Evolutionary conservation across 768 basidiomycete species (phyloP).

Genomic region (Dacryopinax spathularia): DNA sequence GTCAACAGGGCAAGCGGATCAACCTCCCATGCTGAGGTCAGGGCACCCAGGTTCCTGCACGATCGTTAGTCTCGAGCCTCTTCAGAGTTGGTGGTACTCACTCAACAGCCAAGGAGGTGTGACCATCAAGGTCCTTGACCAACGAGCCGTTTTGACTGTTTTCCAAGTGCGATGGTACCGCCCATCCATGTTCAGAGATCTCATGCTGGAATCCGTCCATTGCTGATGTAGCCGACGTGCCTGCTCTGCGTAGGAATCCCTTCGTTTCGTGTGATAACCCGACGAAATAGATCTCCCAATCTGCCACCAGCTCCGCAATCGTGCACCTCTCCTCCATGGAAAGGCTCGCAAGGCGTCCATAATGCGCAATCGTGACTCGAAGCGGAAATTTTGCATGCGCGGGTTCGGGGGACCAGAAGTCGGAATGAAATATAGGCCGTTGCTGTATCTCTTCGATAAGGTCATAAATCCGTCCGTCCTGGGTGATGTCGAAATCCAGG

Average conservation of each 20-base stretch:
- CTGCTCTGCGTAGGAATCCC: not conserved
- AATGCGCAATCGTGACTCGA: conserved; percentile 44
- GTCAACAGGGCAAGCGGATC: not conserved
- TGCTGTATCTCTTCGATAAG: conserved; percentile 32
- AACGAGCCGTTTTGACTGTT: not conserved
- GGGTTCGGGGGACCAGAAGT: conserved; percentile 18
- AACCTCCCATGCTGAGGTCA: not conserved
- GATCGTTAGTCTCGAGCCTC: no score
- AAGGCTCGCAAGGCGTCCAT: conserved; percentile 44
- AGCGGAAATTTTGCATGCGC: conserved; percentile 15
- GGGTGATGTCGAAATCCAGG: conserved; percentile 46
- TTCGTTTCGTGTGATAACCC: not conserved
- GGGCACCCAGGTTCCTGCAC: not conserved
- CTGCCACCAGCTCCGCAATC: not conserved
- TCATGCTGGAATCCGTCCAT: no score
- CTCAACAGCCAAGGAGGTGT: not conserved
- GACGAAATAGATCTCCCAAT: not conserved
- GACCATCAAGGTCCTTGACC: not conserved
- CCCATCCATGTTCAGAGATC: no score
- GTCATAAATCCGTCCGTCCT: conserved; percentile 42
- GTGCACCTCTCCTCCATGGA: conserved; percentile 22
- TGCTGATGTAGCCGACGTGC: not conserved
- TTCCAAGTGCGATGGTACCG: not conserved
- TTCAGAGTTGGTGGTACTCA: not conserved
- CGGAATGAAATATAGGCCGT: conserved; percentile 6